Base-by-base conservation (phyloP, 257 asterid genomes). In the Solanum stenotomum region DNA sequence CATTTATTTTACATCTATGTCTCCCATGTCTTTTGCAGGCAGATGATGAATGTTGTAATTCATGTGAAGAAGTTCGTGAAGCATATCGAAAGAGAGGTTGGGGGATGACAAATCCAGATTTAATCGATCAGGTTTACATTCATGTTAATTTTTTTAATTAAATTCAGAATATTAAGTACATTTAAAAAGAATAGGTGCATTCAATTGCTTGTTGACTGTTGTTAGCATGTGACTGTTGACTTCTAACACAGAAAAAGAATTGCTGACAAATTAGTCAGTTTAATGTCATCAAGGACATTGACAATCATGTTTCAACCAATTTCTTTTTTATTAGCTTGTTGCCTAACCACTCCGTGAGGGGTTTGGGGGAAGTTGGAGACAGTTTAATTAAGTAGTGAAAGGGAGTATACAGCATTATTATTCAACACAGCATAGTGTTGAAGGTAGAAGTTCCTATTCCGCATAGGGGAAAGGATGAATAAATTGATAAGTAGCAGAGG, bases 31-130 rank as follows among this genome's bases (percentile, higher is more conserved):
- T 87, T 91, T 90, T 90, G 93, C 95, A 96, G 98, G 70, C 98
- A 74, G 99, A 97, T 91, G 97, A 94, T 84, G 91, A 97, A 11
- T 96, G 99, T 83, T 97, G 99, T 89, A 97, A 97, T 92, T 88
- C 99, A 90, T 97, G 99, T 86, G 99, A 96, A 90, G 99, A 97
- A 93, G 99, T 97, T 87, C 99, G 98, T 83, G 99, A 96, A 91
- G 99, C 98, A 85, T 97, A 97, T 89, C 96, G 94, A 85, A 94
- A 93, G 92, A 94, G 83, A 91, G 99, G 99, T 88, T 97, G 99
- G 99, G 99, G 97, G 38, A 31, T 97, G 90, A 90, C 98, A 87
- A 93, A 96, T 87, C 56, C 91, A 49, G 99, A 96, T 87, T 84
- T 95, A 90, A 95, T 97, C 52, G 98, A 97, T 91, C 99, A 96